Conservation (phyloP, 2,329 filamentous ascomycete genomes). For the Pochonia chlamydosporia region DNA sequence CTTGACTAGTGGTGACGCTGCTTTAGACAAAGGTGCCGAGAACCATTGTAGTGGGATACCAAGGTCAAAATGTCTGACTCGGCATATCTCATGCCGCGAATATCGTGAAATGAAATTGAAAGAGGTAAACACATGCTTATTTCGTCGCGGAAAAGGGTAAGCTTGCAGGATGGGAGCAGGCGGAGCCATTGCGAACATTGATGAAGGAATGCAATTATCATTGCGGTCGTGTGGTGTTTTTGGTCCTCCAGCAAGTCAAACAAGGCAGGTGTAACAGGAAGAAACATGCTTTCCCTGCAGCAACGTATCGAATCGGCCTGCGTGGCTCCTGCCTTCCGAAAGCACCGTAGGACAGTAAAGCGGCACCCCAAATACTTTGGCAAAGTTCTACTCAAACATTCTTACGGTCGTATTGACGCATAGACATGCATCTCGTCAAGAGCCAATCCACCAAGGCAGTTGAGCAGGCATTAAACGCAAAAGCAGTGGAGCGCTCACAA, state of each 20-base stretch:
- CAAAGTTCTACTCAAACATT: background rate
- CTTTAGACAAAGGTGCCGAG: background rate
- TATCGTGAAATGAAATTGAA: too few relatives aligned
- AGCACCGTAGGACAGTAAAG: background rate
- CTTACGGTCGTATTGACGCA: background rate
- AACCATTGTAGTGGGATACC: background rate
- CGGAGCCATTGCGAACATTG: too few relatives aligned
- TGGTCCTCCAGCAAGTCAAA: too few relatives aligned
- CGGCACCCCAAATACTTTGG: background rate
- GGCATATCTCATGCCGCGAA: background rate
- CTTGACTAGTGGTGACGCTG: background rate
- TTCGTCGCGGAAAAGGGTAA: too few relatives aligned
- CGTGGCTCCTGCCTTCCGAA: background rate
- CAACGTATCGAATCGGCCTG: too few relatives aligned
- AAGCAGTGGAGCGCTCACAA: too few relatives aligned
- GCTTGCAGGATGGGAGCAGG: too few relatives aligned
- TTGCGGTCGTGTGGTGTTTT: too few relatives aligned
- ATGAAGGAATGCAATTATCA: too few relatives aligned
- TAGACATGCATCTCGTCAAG: background rate
- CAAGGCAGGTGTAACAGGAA: too few relatives aligned
- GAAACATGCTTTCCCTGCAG: too few relatives aligned
- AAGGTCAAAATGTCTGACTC: background rate
- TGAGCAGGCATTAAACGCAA: background rate
- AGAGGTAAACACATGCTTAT: too few relatives aligned
- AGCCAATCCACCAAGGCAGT: background rate